Evolutionary conservation across 495 filamentous ascomycete genomes (phyloP).

Genomic region (Stereocaulon alpinum): DNA sequence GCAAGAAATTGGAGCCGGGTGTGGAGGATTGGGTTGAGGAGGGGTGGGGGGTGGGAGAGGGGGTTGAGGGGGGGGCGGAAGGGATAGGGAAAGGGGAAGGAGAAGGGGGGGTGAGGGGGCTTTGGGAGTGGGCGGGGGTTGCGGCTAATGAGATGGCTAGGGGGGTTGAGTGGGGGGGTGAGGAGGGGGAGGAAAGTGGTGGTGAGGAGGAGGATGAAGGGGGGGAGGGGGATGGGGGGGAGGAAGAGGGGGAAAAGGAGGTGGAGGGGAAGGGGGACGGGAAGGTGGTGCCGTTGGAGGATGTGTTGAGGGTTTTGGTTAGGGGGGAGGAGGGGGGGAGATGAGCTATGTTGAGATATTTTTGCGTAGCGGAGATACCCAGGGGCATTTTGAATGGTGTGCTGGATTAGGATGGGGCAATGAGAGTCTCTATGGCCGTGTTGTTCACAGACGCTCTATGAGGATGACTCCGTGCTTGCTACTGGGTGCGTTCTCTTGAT

Average conservation of each 20-base stretch:
- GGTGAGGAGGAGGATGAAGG: slow-evolving; percentile 37
- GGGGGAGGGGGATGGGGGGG: slow-evolving; percentile 32
- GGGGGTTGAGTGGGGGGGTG: slow-evolving; percentile 39
- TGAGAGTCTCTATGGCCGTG: not conserved
- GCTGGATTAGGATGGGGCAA: not conserved
- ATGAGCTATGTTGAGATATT: not conserved
- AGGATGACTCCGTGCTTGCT: not conserved
- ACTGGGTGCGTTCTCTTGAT: no score
- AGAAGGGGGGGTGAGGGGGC: slow-evolving; percentile 26
- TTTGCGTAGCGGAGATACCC: not conserved
- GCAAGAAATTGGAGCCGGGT: slow-evolving; percentile 70
- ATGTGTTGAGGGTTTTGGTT: slow-evolving; percentile 46
- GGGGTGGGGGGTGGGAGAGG: slow-evolving; percentile 36
- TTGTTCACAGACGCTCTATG: not conserved
- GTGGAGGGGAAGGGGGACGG: slow-evolving; percentile 29
- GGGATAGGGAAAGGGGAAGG: slow-evolving; percentile 18
- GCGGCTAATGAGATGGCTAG: slow-evolving; percentile 42
- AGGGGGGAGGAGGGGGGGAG: slow-evolving; percentile 36
- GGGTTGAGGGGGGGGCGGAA: slow-evolving; percentile 20
- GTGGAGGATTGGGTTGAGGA: slow-evolving; percentile 63
- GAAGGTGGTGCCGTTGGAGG: no score
- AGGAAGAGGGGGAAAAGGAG: slow-evolving; percentile 27
- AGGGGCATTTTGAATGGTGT: not conserved
- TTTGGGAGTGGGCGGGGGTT: slow-evolving; percentile 43
- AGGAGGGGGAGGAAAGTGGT: slow-evolving; percentile 31